Evolutionary conservation across 352 stramenopile species (phyloP).

Genomic region (Peronospora belbahrii): DNA sequence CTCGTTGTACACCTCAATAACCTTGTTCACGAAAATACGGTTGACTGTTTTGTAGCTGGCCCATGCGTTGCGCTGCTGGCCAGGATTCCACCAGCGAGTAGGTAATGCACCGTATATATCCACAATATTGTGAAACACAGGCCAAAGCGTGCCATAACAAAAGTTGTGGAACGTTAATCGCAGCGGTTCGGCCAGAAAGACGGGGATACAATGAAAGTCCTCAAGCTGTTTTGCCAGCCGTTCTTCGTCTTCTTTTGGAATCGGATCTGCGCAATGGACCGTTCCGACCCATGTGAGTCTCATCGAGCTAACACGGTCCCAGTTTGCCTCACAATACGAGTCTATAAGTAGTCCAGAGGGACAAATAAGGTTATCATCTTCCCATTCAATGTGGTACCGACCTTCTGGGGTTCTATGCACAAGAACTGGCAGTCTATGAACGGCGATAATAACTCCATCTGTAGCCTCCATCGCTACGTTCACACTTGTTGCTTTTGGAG

Average conservation of each 20-base stretch:
- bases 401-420: slow-evolving; percentile 67
- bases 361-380: slow-evolving; percentile 85
- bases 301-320: slow-evolving; percentile 70
- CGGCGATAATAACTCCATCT: slow-evolving; percentile 94
- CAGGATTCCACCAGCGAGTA: slow-evolving; percentile 80
- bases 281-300: slow-evolving; percentile 81
- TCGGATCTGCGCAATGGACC: slow-evolving; percentile 65
- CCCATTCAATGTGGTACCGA: slow-evolving; percentile 79
- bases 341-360: slow-evolving; percentile 72
- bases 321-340: slow-evolving; percentile 47
- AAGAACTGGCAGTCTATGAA: slow-evolving; percentile 93
- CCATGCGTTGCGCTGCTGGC: slow-evolving; percentile 85
- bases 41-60: slow-evolving; percentile 95
- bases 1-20: slow-evolving; percentile 88
- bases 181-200: slow-evolving; percentile 90
- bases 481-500: slow-evolving; percentile 7
- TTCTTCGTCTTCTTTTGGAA: slow-evolving; percentile 81
- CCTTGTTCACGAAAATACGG: slow-evolving; percentile 93
- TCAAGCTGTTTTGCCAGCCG: slow-evolving; percentile 60
- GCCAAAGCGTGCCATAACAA: slow-evolving; percentile 96
- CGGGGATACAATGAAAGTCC: slow-evolving; percentile 94
- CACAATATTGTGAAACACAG: slow-evolving; percentile 98
- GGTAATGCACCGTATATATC: slow-evolving; percentile 89
- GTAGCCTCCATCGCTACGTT: slow-evolving; percentile 88
- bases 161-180: slow-evolving; percentile 89